Conservation (phyloP, 2,329 filamentous ascomycete species). For the Lecanosticta acicola region DNA sequence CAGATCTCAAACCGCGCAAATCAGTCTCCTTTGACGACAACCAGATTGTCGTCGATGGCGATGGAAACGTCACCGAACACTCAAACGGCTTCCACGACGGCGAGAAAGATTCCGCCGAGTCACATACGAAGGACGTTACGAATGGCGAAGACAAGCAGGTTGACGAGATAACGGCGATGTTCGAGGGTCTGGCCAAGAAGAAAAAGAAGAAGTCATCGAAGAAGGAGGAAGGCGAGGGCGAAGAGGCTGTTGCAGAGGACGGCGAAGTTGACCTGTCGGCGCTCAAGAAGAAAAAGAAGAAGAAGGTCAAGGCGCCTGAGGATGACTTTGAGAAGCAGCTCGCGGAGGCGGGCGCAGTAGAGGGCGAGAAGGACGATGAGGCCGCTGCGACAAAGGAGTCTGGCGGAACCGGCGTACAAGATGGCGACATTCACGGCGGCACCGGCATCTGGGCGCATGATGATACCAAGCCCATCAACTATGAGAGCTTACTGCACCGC, state of each 20-base stretch:
- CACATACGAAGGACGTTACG: slow-evolving; percentile 51
- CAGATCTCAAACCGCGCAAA: slow-evolving; percentile 66
- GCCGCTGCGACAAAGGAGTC: slow-evolving; percentile 43
- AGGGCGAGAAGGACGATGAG: slow-evolving; percentile 47
- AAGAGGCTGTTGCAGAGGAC: slow-evolving; percentile 49
- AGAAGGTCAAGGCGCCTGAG: slow-evolving; percentile 54
- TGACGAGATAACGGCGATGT: slow-evolving; percentile 35
- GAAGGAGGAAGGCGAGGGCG: slow-evolving; percentile 38
- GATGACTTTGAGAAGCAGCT: slow-evolving; percentile 65
- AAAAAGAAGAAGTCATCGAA: slow-evolving; percentile 64
- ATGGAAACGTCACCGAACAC: slow-evolving; percentile 72
- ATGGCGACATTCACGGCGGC: slow-evolving; percentile 77
- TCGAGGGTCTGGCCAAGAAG: slow-evolving; percentile 45
- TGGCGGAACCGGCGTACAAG: slow-evolving; percentile 38
- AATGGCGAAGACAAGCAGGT: slow-evolving; percentile 26
- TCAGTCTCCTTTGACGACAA: slow-evolving; percentile 91
- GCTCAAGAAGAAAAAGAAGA: slow-evolving; percentile 88
- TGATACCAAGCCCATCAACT: slow-evolving; percentile 69
- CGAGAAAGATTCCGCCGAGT: slow-evolving; percentile 74
- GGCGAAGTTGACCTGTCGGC: slow-evolving; percentile 59
- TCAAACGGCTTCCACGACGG: slow-evolving; percentile 61
- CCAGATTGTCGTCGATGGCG: slow-evolving; percentile 78
- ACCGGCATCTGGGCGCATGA: slow-evolving; percentile 89
- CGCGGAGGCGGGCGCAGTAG: slow-evolving; percentile 55
- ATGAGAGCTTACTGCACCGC: slow-evolving; percentile 76